Conservation (phyloP, 2,329 filamentous ascomycete species). For the Aspergillus sp. region DNA sequence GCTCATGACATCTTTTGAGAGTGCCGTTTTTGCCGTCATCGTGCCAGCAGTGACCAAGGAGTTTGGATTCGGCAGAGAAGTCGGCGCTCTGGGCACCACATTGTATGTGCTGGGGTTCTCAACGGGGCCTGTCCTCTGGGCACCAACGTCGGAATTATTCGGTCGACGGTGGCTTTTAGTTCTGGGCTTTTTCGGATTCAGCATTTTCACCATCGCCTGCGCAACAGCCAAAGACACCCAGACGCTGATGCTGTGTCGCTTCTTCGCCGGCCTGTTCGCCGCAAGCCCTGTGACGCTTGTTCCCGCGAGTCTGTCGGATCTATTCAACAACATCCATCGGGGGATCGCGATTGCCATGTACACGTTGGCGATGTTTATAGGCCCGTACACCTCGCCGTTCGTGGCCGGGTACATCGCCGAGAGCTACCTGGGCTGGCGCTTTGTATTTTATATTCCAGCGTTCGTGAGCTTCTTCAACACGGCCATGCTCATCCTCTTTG, state of each 20-base stretch:
- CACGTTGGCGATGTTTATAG: slow-evolving; percentile 39
- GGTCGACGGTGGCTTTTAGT: slow-evolving; percentile 47
- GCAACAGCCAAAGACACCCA: slow-evolving; percentile 33
- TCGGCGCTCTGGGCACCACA: slow-evolving; percentile 37
- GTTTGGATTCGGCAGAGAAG: slow-evolving; percentile 36
- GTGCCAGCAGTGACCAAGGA: slow-evolving; percentile 45
- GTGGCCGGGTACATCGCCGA: slow-evolving; percentile 42
- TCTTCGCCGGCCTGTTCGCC: slow-evolving; percentile 39
- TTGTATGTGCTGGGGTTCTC: slow-evolving; percentile 45
- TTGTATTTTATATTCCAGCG: slow-evolving; percentile 41
- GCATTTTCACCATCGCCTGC: slow-evolving; percentile 37
- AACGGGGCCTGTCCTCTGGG: slow-evolving; percentile 54
- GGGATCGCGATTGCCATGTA: slow-evolving; percentile 39
- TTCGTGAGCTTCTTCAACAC: slow-evolving; percentile 45
- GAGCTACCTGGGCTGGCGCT: slow-evolving; percentile 41
- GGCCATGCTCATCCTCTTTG: slow-evolving; percentile 26
- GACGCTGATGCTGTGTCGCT: slow-evolving; percentile 33
- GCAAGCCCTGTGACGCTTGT: slow-evolving; percentile 34
- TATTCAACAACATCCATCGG: slow-evolving; percentile 39
- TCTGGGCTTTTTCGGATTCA: slow-evolving; percentile 32
- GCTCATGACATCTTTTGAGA: slow-evolving; percentile 40
- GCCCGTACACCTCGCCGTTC: slow-evolving; percentile 41
- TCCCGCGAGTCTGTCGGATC: slow-evolving; percentile 37
- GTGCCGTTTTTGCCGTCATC: slow-evolving; percentile 59
- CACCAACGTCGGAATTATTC: slow-evolving; percentile 51